phyloP scores from a whole-genome alignment of 345 rosid species.

The Xanthoceras sorbifolium region DNA sequence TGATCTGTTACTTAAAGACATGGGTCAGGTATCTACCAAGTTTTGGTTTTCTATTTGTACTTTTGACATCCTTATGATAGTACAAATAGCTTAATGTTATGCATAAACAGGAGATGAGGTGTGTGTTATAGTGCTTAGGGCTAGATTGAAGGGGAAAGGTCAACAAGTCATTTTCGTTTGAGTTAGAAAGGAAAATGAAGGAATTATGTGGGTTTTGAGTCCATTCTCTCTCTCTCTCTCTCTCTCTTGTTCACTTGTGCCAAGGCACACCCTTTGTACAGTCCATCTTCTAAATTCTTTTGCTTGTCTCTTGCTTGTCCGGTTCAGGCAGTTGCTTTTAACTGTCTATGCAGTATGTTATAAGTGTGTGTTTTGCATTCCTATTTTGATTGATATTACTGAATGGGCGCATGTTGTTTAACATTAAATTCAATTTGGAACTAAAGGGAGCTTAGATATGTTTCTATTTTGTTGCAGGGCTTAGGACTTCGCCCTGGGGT shows the following conservation, averaged over 20 bases:
- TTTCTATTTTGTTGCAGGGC: conserved; percentile 52
- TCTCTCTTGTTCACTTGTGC: neutral
- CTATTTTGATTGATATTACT: neutral
- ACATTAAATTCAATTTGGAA: neutral
- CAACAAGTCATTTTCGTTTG: neutral
- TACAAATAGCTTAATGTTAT: neutral
- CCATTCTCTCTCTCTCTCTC: neutral
- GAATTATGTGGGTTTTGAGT: neutral
- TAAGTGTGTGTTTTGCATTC: neutral
- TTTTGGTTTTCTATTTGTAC: neutral
- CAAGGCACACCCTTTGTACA: neutral
- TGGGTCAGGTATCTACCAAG: conserved; percentile 77
- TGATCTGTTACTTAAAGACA: conserved; percentile 88
- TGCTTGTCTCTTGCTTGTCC: neutral
- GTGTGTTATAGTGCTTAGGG: neutral
- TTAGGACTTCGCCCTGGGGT: conserved; percentile 84
- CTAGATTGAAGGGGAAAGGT: neutral
- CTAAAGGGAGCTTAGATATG: conserved; percentile 1
- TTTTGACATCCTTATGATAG: neutral
- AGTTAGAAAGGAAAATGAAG: neutral
- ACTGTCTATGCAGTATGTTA: neutral
- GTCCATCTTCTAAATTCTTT: neutral
- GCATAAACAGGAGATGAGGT: too few relatives aligned
- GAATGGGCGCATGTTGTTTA: neutral
- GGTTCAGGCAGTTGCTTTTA: neutral